phyloP scores from a whole-genome alignment of 176 grass and related monocot genomes.

The Carex parvula region DNA sequence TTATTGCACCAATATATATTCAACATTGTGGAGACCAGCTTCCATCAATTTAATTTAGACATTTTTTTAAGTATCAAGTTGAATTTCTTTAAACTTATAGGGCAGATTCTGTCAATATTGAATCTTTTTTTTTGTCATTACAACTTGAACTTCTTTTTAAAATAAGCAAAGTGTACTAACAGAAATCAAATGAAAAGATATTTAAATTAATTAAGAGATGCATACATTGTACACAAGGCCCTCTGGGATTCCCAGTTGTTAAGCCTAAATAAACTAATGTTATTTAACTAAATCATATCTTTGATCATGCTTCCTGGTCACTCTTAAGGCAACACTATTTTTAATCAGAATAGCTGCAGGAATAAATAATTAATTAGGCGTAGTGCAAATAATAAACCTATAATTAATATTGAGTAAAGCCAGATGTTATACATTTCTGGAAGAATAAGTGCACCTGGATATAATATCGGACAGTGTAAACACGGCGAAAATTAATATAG shows the following conservation, averaged over 20 bases:
- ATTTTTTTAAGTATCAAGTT: background rate
- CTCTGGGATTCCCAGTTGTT: background rate
- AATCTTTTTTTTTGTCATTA: background rate
- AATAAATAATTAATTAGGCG: background rate
- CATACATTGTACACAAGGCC: background rate
- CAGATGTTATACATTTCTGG: background rate
- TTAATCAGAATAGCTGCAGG: background rate
- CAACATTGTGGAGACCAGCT: background rate
- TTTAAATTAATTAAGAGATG: background rate
- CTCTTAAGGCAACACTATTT: background rate
- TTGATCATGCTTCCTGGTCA: background rate
- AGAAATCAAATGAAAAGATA: background rate
- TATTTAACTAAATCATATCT: background rate
- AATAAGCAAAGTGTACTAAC: background rate
- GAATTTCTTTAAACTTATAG: slow-evolving; percentile 2
- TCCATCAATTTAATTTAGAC: background rate
- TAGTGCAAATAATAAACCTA: slow-evolving; percentile 5
- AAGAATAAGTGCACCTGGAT: background rate
- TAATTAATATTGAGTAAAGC: background rate
- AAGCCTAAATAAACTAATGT: background rate
- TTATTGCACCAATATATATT: slow-evolving; percentile 7
- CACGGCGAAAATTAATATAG: background rate
- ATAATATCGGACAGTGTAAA: background rate
- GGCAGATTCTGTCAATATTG: slow-evolving; percentile 1
- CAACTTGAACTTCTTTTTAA: background rate